phyloP scores from a whole-genome alignment of 495 filamentous ascomycete genomes.

The Trichoderma virens region DNA sequence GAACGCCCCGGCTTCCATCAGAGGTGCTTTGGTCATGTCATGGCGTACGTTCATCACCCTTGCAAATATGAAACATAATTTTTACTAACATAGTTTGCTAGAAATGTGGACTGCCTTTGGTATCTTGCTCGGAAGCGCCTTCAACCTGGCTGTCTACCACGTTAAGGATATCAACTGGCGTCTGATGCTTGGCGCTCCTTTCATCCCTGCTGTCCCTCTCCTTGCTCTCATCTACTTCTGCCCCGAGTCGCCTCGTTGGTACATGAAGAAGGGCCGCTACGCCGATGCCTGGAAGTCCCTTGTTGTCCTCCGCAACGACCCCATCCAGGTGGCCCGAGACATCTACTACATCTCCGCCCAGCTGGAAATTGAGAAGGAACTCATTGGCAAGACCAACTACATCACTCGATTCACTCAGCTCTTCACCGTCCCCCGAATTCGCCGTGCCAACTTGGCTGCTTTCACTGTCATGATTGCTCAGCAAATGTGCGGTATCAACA shows the following conservation, averaged over 20 bases:
- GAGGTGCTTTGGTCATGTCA: constrained; percentile 74
- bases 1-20: constrained; percentile 62
- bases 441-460: constrained; percentile 51
- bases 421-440: constrained; percentile 53
- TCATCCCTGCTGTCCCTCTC: constrained; percentile 66
- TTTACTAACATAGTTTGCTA: constrained; percentile 11
- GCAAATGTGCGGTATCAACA: constrained; percentile 79
- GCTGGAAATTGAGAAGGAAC: constrained; percentile 31
- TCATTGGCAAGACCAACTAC: constrained; percentile 35
- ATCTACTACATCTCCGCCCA: constrained; percentile 66
- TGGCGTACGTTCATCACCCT: constrained; percentile 44
- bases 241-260: constrained; percentile 63
- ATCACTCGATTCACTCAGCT: constrained; percentile 47
- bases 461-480: constrained; percentile 70
- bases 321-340: constrained; percentile 66
- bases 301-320: constrained; percentile 50
- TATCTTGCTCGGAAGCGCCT: constrained; percentile 62
- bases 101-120: constrained; percentile 80
- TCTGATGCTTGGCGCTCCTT: constrained; percentile 70
- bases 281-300: constrained; percentile 56
- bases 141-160: constrained; percentile 59
- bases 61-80: not conserved
- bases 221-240: constrained; percentile 60
- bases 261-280: constrained; percentile 56
- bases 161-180: constrained; percentile 58